Conservation (phyloP, 768 basidiomycete genomes). For the Kwoniella pini region DNA sequence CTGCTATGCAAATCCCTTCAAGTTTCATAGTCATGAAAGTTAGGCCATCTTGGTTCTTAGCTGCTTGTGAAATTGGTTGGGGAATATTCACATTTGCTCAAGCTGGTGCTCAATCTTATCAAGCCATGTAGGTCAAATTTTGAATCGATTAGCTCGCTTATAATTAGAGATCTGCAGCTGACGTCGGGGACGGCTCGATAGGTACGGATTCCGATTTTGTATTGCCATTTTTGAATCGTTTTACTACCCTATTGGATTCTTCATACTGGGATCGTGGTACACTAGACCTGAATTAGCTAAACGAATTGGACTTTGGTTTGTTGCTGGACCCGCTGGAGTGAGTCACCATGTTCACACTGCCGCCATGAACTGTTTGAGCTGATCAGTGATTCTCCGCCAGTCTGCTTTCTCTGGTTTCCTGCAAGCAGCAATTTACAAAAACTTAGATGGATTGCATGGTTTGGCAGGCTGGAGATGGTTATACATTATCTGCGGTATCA, state of each 20-base stretch:
- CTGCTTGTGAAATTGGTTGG: constrained; percentile 31
- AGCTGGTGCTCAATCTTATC: constrained; percentile 21
- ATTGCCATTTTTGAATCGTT: constrained; percentile 20
- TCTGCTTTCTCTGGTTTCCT: constrained; percentile 25
- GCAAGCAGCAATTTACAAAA: constrained; percentile 27
- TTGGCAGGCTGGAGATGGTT: constrained; percentile 32
- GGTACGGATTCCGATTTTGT: constrained; percentile 27
- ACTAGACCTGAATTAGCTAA: constrained; percentile 18
- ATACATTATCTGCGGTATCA: constrained; percentile 27
- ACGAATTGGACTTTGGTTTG: constrained; percentile 23
- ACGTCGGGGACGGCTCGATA: not conserved
- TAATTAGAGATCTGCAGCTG: not conserved
- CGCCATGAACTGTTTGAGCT: too few species aligned
- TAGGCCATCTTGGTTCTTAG: constrained; percentile 20
- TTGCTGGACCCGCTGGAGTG: constrained; percentile 18
- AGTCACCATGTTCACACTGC: too few species aligned
- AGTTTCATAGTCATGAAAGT: constrained; percentile 28
- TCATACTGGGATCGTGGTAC: constrained; percentile 24
- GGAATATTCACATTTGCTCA: constrained; percentile 32
- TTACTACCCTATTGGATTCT: constrained; percentile 11
- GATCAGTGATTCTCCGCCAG: not conserved
- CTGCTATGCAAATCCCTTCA: constrained; percentile 22
- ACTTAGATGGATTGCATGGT: constrained; percentile 18
- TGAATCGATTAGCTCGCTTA: not conserved
- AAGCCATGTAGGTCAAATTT: constrained; percentile 16